Percentiles rank a stretch among this genome's conserved stretches.
Evolutionary conservation across 1,139 yeast species (phyloP).

Genomic region (Petasospora fabianii): DNA sequence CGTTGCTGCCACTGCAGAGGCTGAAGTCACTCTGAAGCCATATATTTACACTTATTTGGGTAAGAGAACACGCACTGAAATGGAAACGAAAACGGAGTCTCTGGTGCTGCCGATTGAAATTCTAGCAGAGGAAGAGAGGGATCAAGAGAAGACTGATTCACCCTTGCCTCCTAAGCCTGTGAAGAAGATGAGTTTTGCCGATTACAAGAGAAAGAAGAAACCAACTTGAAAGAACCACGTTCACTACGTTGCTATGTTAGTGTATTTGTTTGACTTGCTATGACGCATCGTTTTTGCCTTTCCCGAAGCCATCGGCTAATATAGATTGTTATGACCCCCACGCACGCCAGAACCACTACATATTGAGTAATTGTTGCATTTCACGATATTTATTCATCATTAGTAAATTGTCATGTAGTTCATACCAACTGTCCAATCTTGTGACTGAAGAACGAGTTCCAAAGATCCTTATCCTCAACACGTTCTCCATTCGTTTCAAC

Average conservation of each 20-base stretch:
- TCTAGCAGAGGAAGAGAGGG: slow-evolving; percentile 5
- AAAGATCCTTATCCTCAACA: slow-evolving; percentile 51
- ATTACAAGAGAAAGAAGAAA: slow-evolving; percentile 69
- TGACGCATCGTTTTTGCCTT: too few species aligned
- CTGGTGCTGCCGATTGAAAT: slow-evolving; percentile 16
- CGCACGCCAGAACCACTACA: too few species aligned
- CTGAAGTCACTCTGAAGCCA: slow-evolving; percentile 20
- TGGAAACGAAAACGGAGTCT: slow-evolving; percentile 12
- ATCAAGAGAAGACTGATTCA: slow-evolving; percentile 3
- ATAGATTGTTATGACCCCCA: too few species aligned
- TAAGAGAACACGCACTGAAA: slow-evolving; percentile 7
- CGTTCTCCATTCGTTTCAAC: slow-evolving; percentile 52
- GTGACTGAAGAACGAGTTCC: slow-evolving; percentile 51
- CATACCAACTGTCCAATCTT: slow-evolving; percentile 10
- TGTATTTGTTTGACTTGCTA: too few species aligned
- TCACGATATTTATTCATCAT: background rate
- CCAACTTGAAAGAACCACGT: slow-evolving; percentile 13
- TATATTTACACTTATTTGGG: slow-evolving; percentile 21
- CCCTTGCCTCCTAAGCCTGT: slow-evolving; percentile 17
- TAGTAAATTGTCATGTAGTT: background rate
- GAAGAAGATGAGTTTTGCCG: slow-evolving; percentile 80
- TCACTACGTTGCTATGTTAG: background rate
- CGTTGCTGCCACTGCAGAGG: slow-evolving; percentile 4
- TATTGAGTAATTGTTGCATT: too few species aligned
- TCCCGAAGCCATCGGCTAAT: too few species aligned